These are phyloP conservation scores for Plenodomus biglobosus DNA, from an alignment of 2,329 filamentous ascomycete genomes.

Conservation along the genomic window DNA sequence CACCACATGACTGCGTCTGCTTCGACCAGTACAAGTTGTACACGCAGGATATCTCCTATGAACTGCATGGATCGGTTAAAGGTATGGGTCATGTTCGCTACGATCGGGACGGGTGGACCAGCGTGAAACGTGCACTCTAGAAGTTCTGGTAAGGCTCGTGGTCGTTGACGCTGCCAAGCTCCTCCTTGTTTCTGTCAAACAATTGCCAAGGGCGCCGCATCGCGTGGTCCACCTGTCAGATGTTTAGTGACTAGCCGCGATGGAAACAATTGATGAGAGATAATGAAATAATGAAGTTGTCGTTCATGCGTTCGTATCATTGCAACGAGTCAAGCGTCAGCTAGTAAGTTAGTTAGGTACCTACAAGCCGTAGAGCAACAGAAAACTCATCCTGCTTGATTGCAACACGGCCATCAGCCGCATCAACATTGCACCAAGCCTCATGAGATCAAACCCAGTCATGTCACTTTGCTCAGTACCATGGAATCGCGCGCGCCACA, in stretches of 20 bases:
- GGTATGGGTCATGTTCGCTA: constrained; percentile 9
- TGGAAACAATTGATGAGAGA: background rate
- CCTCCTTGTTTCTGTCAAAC: constrained; percentile 24
- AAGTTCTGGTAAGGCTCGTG: constrained; percentile 16
- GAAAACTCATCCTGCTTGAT: background rate
- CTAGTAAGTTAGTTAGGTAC: background rate
- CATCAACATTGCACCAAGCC: no score
- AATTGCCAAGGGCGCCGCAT: constrained; percentile 12
- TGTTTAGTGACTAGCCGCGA: constrained; percentile 4
- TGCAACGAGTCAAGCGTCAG: background rate
- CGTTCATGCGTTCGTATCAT: constrained; percentile 5
- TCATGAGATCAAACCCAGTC: background rate
- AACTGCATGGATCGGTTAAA: constrained; percentile 5
- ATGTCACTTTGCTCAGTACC: background rate
- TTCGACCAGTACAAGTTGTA: constrained; percentile 5
- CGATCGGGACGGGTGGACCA: constrained; percentile 8
- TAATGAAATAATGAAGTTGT: background rate
- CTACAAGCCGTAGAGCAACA: constrained; percentile 1
- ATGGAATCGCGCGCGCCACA: constrained; percentile 13
- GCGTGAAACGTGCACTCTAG: constrained; percentile 25
- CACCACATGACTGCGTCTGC: constrained; percentile 9
- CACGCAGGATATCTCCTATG: constrained; percentile 4
- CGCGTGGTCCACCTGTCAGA: constrained; percentile 17
- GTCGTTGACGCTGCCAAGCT: constrained; percentile 23
- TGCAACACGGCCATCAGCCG: background rate